Base-by-base conservation (phyloP, 352 stramenopile genomes). In the Stramenopiles sp. region DNA sequence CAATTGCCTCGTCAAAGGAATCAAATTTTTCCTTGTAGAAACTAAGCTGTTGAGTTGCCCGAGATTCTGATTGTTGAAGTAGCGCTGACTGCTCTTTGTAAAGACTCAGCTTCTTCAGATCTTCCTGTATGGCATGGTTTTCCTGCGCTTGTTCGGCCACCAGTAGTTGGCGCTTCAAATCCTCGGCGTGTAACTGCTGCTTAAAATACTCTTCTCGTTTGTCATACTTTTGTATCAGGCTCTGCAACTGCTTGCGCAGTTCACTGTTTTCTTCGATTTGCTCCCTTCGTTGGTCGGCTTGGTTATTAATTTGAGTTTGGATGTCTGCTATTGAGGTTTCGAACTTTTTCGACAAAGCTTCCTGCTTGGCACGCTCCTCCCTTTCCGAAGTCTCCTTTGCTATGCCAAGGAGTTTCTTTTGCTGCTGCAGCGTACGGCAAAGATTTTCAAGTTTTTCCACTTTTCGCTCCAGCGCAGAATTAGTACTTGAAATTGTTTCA, bases 1-100 rank as follows among this genome's bases (percentile, higher is more conserved):
- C 12, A 18, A 63, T 18, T 18, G 43, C 25, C 25, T 25, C 43
- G 25, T 63, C 25, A 63, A 63, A 63, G 12, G 43, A 63, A 18
- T 63, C 43, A 63, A 63, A 63, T 25, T 63, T 63, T 63, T 63
- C 43, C 12, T 63, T 63, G 25, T 63, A 63, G 12, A 63, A 63
- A 18, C 25, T 63, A 63, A 63, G 12, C 43, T 12, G 12, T 18
- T 63, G 12, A 18, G 12, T 63, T 12, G 12, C 12, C 25, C 25
- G 43, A 12, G 12, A 25, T 63, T 63, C 43, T 18, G 43, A 63
- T 63, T 63, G 43, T 18, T 63, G 12, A 25, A 18, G 25, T 63
- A 63, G 12, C 25, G 12, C 43, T 18, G 25, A 18, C 25, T 63
- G 43, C 25, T 63, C 25, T 63, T 63, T 63, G 25, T 63, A 63